These are phyloP conservation scores for Russula earlei DNA, from an alignment of 768 basidiomycete species.

Conservation along the genomic window DNA sequence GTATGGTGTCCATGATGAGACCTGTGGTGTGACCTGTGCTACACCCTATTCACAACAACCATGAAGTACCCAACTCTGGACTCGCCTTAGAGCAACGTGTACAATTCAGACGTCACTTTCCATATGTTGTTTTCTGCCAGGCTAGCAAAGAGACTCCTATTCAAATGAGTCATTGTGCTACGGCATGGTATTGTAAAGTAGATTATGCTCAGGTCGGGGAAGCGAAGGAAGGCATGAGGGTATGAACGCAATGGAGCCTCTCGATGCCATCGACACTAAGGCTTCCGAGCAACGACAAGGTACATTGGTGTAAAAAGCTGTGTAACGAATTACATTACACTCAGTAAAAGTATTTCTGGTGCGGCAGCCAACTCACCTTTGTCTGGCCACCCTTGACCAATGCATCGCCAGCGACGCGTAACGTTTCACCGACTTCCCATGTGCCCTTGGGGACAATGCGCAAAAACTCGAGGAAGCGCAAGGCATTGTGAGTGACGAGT, in stretches of 20 bases:
- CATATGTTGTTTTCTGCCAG: no score
- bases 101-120: no score
- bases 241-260: not conserved
- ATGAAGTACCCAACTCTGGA: no score
- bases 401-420: slow-evolving; percentile 72
- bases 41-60: no score
- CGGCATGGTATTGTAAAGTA: not conserved
- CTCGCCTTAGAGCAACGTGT: no score
- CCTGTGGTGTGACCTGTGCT: no score
- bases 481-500: slow-evolving; percentile 70
- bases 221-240: not conserved
- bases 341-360: not conserved
- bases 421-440: slow-evolving; percentile 75
- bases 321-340: no score
- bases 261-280: not conserved
- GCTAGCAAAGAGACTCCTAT: no score
- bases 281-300: slow-evolving; percentile 38
- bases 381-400: slow-evolving; percentile 78
- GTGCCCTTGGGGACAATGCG: slow-evolving; percentile 90
- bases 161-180: no score
- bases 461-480: slow-evolving; percentile 68
- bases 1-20: no score
- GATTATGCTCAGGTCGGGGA: not conserved
- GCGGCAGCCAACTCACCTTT: slow-evolving; percentile 45
- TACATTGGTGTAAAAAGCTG: slow-evolving; percentile 89